A percentile compares a stretch with the other conserved stretches of the same genome.
phyloP scores from a whole-genome alignment of 2,329 filamentous ascomycete genomes.

The Ophiostoma ulmi region DNA sequence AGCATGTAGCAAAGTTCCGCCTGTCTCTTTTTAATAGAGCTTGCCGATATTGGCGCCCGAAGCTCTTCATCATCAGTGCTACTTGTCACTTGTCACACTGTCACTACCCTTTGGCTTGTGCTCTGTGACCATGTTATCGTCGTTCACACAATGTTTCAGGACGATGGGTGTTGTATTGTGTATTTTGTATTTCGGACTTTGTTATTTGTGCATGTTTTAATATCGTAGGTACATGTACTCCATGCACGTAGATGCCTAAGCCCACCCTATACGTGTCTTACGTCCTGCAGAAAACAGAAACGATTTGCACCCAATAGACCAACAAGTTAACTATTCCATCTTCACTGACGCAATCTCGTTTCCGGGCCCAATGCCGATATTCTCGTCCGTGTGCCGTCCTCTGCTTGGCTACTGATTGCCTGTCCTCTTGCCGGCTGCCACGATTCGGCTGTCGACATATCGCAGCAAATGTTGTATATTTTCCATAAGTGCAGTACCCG shows the following conservation, averaged over 20 bases:
- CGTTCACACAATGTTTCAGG: too few relatives aligned
- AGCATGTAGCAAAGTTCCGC: background rate
- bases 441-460: background rate
- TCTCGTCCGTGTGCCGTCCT: background rate
- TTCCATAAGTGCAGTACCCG: background rate
- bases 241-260: background rate
- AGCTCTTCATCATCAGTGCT: background rate
- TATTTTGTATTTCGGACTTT: too few relatives aligned
- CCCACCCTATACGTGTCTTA: background rate
- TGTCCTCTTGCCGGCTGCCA: background rate
- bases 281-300: background rate
- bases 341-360: background rate
- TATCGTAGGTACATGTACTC: background rate
- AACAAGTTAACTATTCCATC: background rate
- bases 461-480: background rate
- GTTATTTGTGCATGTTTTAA: background rate
- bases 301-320: background rate
- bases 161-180: too few relatives aligned
- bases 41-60: background rate
- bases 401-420: background rate
- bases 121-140: too few relatives aligned
- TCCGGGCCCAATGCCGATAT: background rate
- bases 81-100: background rate
- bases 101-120: background rate
- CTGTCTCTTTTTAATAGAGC: background rate